A percentile compares a stretch with the other conserved stretches of the same genome.
Evolutionary conservation across 176 grass and related monocot genomes (phyloP).

Genomic region (Aegilops longissima): DNA sequence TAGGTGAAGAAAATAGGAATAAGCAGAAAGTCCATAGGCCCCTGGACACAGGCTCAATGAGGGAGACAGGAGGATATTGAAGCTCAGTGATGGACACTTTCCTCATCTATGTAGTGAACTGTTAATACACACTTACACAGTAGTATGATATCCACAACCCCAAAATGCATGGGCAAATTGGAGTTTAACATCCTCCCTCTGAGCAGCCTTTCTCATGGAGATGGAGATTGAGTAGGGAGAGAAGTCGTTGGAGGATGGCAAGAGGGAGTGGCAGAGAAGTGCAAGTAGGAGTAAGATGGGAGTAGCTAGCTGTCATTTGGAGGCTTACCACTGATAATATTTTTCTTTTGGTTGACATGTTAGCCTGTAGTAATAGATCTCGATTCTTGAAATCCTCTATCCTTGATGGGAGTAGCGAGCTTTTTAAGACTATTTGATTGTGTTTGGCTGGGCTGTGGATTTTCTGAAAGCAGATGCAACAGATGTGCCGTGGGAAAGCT

Average conservation of each 20-base stretch:
- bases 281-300: neutral
- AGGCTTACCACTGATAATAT: neutral
- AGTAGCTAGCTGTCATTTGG: neutral
- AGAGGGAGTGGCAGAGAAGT: neutral
- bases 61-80: neutral
- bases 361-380: conserved; percentile 10
- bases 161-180: neutral
- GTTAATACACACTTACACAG: neutral
- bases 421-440: too few relatives aligned
- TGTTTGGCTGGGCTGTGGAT: too few relatives aligned
- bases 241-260: neutral
- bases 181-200: conserved; percentile 1
- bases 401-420: too few relatives aligned
- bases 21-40: neutral
- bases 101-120: neutral
- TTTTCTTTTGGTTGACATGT: neutral
- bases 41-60: neutral
- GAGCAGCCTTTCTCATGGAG: neutral
- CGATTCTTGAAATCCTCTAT: neutral
- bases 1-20: conserved; percentile 1
- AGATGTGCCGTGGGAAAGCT: too few relatives aligned
- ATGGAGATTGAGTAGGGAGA: neutral
- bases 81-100: neutral
- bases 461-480: too few relatives aligned
- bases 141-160: neutral